phyloP scores from a whole-genome alignment of 2,329 filamentous ascomycete genomes.

The Neofusicoccum sp. region DNA sequence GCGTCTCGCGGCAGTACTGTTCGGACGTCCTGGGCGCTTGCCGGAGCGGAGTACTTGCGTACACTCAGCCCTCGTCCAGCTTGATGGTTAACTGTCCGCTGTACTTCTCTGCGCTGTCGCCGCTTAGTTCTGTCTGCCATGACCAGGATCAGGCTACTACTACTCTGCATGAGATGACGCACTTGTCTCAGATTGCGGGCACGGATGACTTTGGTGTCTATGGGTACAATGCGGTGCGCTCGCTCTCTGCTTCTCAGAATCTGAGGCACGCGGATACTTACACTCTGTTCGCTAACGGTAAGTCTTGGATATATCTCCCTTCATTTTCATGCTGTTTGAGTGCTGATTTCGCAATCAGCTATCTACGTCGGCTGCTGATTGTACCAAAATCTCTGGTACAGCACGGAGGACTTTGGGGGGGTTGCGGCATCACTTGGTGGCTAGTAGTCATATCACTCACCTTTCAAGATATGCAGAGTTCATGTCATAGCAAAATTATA shows the following conservation, averaged over 20 bases:
- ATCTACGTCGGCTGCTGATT: too few species aligned
- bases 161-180: constrained; percentile 64
- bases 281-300: constrained; percentile 54
- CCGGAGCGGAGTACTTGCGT: constrained; percentile 56
- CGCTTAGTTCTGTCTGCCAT: constrained; percentile 55
- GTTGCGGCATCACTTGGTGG: too few species aligned
- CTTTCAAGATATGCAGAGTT: too few species aligned
- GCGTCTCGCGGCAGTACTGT: constrained; percentile 55
- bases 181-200: constrained; percentile 57
- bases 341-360: too few species aligned
- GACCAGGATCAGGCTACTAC: constrained; percentile 65
- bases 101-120: constrained; percentile 57
- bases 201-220: constrained; percentile 58
- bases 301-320: constrained; percentile 12
- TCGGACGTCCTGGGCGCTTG: constrained; percentile 58
- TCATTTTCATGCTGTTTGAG: constrained; percentile 28
- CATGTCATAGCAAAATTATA: too few species aligned
- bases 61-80: constrained; percentile 55
- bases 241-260: background rate
- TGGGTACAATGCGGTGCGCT: constrained; percentile 42
- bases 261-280: constrained; percentile 58
- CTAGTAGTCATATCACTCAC: too few species aligned
- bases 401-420: too few species aligned
- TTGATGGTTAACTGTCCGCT: constrained; percentile 62
- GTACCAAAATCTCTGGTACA: too few species aligned